phyloP scores from a whole-genome alignment of 495 filamentous ascomycete species.

The Trichoderma virens region DNA sequence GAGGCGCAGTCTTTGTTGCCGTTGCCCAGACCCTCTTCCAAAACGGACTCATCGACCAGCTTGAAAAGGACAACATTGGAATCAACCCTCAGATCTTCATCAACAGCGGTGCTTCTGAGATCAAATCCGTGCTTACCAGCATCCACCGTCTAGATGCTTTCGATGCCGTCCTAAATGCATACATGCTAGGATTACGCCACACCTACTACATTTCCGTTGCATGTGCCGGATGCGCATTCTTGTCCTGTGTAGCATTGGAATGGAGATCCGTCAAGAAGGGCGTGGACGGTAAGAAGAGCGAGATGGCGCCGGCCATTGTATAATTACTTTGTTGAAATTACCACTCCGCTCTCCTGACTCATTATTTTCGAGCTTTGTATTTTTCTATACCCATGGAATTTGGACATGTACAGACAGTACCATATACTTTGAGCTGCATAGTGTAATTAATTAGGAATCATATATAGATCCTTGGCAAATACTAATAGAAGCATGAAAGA shows the following conservation, averaged over 20 bases:
- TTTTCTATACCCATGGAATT: background rate
- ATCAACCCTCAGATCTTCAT: conserved; percentile 32
- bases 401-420: too few relatives aligned
- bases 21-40: conserved; percentile 60
- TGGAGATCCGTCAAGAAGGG: conserved; percentile 42
- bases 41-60: conserved; percentile 42
- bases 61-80: conserved; percentile 21
- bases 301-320: background rate
- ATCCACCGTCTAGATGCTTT: conserved; percentile 22
- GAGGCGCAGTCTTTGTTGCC: conserved; percentile 62
- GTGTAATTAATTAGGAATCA: background rate
- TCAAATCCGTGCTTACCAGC: conserved; percentile 26
- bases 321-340: background rate
- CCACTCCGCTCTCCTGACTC: background rate
- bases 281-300: conserved; percentile 9
- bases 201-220: conserved; percentile 38
- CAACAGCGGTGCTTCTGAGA: conserved; percentile 36
- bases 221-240: conserved; percentile 31
- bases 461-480: conserved; percentile 2
- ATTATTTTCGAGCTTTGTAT: background rate
- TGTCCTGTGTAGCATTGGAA: conserved; percentile 28
- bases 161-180: conserved; percentile 31
- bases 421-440: background rate
- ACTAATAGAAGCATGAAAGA: too few relatives aligned
- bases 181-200: conserved; percentile 36